Base-by-base conservation (phyloP, 257 asterid genomes). In the Petrea volubilis region DNA sequence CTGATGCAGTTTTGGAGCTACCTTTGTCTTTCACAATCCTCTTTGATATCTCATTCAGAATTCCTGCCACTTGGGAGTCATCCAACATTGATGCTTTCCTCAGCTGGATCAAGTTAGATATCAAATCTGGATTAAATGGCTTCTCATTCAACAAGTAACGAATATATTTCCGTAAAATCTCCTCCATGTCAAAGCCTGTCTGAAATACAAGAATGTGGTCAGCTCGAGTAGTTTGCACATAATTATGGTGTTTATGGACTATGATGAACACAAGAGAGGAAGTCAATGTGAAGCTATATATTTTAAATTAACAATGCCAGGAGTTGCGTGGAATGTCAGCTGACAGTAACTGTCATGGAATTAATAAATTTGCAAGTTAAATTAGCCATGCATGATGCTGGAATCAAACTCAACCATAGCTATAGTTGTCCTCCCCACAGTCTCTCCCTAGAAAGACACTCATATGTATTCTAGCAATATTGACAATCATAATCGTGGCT, bases 21-120 rank as follows among this genome's bases (percentile, higher is more conserved):
- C 97, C 99, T 85, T 94, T 91, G 60, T 95, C 98, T 64, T 78
- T 87, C 66, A 94, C 99, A 52, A 90, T 90, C 79, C 97, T 83
- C 51, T 83, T 76, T 79, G 99, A 95, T 64, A 91, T 88, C 76
- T 92, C 99, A 74, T 88, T 91, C 78, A 95, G 77, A 67, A 95
- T 80, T 81, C 75, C 95, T 73, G 93, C 93, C 29, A 91, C 93
- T 76, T 85, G 86, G 50, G 90, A 76, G 80, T 91, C 98, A 76
- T 84, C 94, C 84, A 94, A 79, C 79, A 59, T 68, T 34, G 97
- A 75, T 72, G 75, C 86, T 84, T 84, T 85, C 78, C 95, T 88
- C 68, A 95, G 93, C 69, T 91, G 96, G 80, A 95, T 92, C 81
- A 95, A 75, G 68, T 85, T 81, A 49, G 89, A 87, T 51, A 92